Percentiles rank a stretch among this genome's conserved stretches.
These are phyloP conservation scores for Phytophthora vignae DNA, from an alignment of 352 stramenopile species.

Conservation along the genomic window DNA sequence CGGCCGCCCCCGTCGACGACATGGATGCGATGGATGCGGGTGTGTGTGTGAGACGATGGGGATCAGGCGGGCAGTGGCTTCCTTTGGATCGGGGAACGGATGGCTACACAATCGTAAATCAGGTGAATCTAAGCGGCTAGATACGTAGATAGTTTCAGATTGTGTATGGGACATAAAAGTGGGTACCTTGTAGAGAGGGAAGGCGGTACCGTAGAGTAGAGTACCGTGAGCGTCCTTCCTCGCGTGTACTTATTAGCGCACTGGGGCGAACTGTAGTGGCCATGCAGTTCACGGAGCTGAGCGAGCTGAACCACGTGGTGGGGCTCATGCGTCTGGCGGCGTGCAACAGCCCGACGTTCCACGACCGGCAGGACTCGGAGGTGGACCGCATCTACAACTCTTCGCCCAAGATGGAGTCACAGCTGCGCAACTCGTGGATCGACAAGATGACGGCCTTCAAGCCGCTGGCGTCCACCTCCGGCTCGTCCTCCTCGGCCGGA, in stretches of 20 bases:
- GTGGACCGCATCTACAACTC: constrained; percentile 92
- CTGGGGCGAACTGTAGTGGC: neutral
- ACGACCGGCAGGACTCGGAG: constrained; percentile 91
- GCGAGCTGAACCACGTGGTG: constrained; percentile 86
- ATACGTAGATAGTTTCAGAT: constrained; percentile 1
- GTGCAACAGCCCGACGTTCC: constrained; percentile 90
- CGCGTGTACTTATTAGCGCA: neutral
- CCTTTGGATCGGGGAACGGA: too few relatives aligned
- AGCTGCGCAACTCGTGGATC: constrained; percentile 90
- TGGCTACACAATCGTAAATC: neutral
- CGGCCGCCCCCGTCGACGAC: constrained; percentile 23
- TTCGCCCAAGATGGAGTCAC: constrained; percentile 89
- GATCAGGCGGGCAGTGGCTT: too few relatives aligned
- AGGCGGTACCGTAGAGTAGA: neutral
- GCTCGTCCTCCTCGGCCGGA: constrained; percentile 2
- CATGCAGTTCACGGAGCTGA: constrained; percentile 92
- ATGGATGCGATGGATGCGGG: constrained; percentile 5
- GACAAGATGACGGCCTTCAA: constrained; percentile 88
- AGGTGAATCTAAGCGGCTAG: constrained; percentile 16
- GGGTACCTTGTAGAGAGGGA: constrained; percentile 11
- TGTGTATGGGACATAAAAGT: neutral
- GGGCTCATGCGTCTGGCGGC: constrained; percentile 81
- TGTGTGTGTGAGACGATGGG: constrained; percentile 8
- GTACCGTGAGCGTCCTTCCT: neutral
- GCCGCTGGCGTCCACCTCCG: constrained; percentile 34